These are phyloP conservation scores for Trypanosoma avium DNA, from an alignment of 208 protist species.

Conservation along the genomic window DNA sequence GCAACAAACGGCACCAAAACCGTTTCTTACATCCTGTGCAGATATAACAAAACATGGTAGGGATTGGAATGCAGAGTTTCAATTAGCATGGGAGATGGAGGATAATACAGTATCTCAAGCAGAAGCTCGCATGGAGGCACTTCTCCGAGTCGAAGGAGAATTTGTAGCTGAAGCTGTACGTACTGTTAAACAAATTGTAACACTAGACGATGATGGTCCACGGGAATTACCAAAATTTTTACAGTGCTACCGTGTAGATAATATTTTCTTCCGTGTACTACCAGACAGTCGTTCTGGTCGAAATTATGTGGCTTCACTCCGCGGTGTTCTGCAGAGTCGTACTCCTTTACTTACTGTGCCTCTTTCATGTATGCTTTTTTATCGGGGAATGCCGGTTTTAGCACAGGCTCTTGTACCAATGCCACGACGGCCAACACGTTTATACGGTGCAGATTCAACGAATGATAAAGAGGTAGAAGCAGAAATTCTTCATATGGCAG, in stretches of 20 bases:
- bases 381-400: constrained; percentile 85
- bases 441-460: constrained; percentile 60
- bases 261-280: constrained; percentile 88
- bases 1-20: constrained; percentile 71
- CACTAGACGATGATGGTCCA: constrained; percentile 73
- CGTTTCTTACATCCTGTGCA: constrained; percentile 64
- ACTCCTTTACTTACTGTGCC: constrained; percentile 74
- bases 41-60: constrained; percentile 48
- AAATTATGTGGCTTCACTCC: constrained; percentile 81
- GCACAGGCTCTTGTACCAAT: constrained; percentile 87
- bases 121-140: constrained; percentile 37
- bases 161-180: constrained; percentile 54
- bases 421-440: constrained; percentile 44
- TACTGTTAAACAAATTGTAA: constrained; percentile 75
- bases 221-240: constrained; percentile 69
- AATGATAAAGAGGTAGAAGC: constrained; percentile 74
- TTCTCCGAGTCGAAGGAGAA: constrained; percentile 51
- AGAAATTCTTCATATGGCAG: constrained; percentile 69
- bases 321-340: constrained; percentile 71
- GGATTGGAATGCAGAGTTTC: constrained; percentile 84
- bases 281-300: constrained; percentile 80
- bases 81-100: constrained; percentile 81
- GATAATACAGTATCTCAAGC: constrained; percentile 54
- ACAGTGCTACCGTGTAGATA: constrained; percentile 81
- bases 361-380: constrained; percentile 82